Percentiles rank a stretch among this genome's conserved stretches.
Conservation (phyloP, 2,329 filamentous ascomycete species). For the Tolypocladium inflatum region DNA sequence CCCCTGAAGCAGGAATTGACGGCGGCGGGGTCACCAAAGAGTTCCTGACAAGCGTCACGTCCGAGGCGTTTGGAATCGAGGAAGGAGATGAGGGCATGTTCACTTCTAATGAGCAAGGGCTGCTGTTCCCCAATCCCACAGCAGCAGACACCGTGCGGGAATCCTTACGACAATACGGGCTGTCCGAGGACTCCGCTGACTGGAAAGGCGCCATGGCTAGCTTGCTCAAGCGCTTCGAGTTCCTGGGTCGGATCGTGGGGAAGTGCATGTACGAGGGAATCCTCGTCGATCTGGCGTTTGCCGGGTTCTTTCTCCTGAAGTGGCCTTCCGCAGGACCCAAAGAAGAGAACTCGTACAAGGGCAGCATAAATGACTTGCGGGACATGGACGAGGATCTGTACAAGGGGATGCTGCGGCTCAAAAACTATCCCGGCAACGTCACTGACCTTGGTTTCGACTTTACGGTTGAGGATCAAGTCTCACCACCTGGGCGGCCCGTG, state of each 20-base stretch:
- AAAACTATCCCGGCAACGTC: conserved; percentile 77
- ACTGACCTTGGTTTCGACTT: conserved; percentile 68
- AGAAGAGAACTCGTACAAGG: conserved; percentile 66
- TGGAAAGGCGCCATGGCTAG: conserved; percentile 49
- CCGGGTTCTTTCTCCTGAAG: conserved; percentile 90
- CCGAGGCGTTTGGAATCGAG: conserved; percentile 63
- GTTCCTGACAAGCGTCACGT: conserved; percentile 82
- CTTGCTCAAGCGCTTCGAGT: conserved; percentile 72
- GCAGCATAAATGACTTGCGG: conserved; percentile 88
- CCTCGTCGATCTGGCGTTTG: conserved; percentile 84
- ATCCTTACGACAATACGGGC: conserved; percentile 38
- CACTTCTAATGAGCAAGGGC: conserved; percentile 71
- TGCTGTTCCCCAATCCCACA: conserved; percentile 81
- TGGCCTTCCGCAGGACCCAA: conserved; percentile 68
- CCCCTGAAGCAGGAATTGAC: conserved; percentile 86
- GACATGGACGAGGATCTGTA: conserved; percentile 90
- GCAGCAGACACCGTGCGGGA: conserved; percentile 61
- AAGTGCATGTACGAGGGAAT: conserved; percentile 98
- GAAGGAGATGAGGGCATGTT: conserved; percentile 51
- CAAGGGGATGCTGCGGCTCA: conserved; percentile 71
- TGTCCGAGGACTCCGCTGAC: conserved; percentile 42
- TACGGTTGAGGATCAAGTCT: conserved; percentile 68
- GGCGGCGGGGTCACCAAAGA: conserved; percentile 97
- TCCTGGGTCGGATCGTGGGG: conserved; percentile 83
- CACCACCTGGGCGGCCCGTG: conserved; percentile 31